A percentile compares a stretch with the other conserved stretches of the same genome.
phyloP scores from a whole-genome alignment of 306 rosid species.

The Vicia faba region DNA sequence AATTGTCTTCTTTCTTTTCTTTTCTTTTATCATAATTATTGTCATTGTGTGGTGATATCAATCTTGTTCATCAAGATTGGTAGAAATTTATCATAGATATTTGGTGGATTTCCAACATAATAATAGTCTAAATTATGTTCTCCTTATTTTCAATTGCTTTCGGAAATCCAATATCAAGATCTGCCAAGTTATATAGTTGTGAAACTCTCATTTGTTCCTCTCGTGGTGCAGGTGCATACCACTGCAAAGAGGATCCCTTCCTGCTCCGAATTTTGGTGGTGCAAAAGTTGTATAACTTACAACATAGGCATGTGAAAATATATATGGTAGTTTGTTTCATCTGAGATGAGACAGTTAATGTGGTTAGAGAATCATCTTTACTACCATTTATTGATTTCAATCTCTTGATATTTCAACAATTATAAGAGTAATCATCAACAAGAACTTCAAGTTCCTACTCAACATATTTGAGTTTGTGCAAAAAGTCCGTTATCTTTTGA shows the following conservation, averaged over 20 bases:
- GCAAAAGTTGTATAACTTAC: constrained; percentile 98
- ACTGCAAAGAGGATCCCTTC: constrained; percentile 81
- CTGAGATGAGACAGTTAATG: constrained; percentile 67
- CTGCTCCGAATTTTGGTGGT: constrained; percentile 92
- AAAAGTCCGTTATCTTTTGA: constrained; percentile 63
- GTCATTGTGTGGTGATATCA: no score
- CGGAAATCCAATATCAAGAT: constrained; percentile 88
- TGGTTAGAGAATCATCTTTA: constrained; percentile 53
- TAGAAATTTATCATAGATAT: no score
- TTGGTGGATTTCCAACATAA: no score
- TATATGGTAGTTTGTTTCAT: constrained; percentile 62
- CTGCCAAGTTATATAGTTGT: constrained; percentile 79
- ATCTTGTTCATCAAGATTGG: no score
- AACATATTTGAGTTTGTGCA: constrained; percentile 74
- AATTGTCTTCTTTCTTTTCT: no score
- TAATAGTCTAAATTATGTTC: constrained; percentile 68
- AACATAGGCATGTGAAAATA: constrained; percentile 79
- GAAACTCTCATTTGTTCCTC: constrained; percentile 98
- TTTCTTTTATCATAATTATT: no score
- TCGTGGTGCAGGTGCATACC: constrained; percentile 91
- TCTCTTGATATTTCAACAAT: constrained; percentile 58
- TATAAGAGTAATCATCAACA: constrained; percentile 82
- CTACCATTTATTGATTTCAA: constrained; percentile 46
- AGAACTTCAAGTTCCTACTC: constrained; percentile 83
- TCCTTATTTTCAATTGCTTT: constrained; percentile 59